A percentile compares a stretch with the other conserved stretches of the same genome.
These are phyloP conservation scores for Drechslerella stenobrocha DNA, from an alignment of 2,329 filamentous ascomycete genomes.

Conservation along the genomic window DNA sequence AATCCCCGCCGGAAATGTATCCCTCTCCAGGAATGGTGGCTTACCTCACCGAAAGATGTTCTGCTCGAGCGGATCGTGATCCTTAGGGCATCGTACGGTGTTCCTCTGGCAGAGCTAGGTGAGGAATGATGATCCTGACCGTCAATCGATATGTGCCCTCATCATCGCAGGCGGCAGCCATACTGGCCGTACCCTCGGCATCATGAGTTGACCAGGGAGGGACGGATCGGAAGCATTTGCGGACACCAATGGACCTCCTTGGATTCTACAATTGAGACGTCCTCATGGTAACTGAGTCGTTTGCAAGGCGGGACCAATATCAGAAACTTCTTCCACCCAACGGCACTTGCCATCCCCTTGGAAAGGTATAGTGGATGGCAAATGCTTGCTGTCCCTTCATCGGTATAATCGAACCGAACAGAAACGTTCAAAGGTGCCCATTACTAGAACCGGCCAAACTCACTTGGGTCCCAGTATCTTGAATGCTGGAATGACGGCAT, in stretches of 20 bases:
- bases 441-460: conserved; percentile 28
- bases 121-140: conserved; percentile 21
- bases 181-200: conserved; percentile 16
- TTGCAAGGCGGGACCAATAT: conserved; percentile 1
- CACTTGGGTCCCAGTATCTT: conserved; percentile 7
- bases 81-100: conserved; percentile 2
- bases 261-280: conserved; percentile 30
- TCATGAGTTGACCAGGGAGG: conserved; percentile 21
- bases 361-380: conserved; percentile 1
- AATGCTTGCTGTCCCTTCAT: conserved; percentile 15
- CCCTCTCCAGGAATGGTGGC: conserved; percentile 29
- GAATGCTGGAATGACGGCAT: conserved; percentile 40
- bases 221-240: conserved; percentile 17
- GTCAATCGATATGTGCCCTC: background rate
- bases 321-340: conserved; percentile 6
- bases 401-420: conserved; percentile 9
- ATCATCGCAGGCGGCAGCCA: background rate
- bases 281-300: conserved; percentile 2
- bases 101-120: background rate
- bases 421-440: conserved; percentile 17
- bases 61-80: conserved; percentile 9
- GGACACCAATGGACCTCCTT: conserved; percentile 10
- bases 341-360: conserved; percentile 21
- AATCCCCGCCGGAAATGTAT: conserved; percentile 43
- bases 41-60: conserved; percentile 15